Evolutionary conservation across 139 green algal species (phyloP).

Genomic region (Picochlorum sp.): DNA sequence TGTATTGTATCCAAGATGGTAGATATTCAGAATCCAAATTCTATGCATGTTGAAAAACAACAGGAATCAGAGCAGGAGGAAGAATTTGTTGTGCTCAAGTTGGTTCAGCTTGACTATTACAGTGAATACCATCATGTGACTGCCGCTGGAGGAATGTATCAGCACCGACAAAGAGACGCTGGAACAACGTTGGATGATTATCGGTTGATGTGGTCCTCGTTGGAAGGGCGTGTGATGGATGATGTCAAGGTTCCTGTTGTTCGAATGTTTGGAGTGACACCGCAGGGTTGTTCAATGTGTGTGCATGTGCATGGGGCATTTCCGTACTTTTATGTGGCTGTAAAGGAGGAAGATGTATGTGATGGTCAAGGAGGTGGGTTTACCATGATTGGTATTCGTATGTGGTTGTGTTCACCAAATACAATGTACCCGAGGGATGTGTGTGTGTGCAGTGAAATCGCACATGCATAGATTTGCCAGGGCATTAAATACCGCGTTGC

Average conservation of each 20-base stretch:
- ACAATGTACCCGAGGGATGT: not conserved
- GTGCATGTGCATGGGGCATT: constrained; percentile 88
- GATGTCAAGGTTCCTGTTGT: constrained; percentile 71
- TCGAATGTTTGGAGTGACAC: constrained; percentile 82
- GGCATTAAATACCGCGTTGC: constrained; percentile 19
- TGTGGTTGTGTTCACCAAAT: not conserved
- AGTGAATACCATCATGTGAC: too few relatives aligned
- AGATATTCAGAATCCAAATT: too few relatives aligned
- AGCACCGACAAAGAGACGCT: too few relatives aligned
- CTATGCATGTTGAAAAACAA: too few relatives aligned
- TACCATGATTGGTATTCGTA: constrained; percentile 8
- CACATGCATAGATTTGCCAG: constrained; percentile 39
- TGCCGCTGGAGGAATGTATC: too few relatives aligned
- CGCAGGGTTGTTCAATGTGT: constrained; percentile 76
- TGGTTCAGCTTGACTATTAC: too few relatives aligned
- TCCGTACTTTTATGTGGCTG: constrained; percentile 91
- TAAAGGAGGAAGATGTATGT: constrained; percentile 53
- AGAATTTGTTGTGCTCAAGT: too few relatives aligned
- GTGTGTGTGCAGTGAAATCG: constrained; percentile 14
- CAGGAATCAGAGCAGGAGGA: too few relatives aligned
- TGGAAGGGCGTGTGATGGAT: not conserved
- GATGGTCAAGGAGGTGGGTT: constrained; percentile 14
- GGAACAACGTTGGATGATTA: too few relatives aligned
- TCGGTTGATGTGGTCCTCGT: too few relatives aligned
- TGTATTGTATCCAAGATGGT: too few relatives aligned